Conservation (phyloP, 345 rosid species). For the Corchorus capsularis region DNA sequence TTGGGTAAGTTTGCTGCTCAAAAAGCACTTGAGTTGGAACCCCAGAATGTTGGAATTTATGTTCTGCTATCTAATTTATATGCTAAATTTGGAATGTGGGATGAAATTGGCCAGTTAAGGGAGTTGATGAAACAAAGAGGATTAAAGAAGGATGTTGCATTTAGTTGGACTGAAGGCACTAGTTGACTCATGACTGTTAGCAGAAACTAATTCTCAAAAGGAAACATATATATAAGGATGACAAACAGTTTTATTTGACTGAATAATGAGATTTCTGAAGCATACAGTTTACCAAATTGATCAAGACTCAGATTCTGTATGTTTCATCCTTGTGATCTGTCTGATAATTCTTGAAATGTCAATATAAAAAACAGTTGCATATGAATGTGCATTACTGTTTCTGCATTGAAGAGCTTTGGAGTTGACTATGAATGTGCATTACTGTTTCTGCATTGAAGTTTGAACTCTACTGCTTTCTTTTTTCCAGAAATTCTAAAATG, state of each 20-base stretch:
- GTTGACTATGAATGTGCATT: not conserved
- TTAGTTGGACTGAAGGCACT: constrained; percentile 53
- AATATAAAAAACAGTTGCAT: not conserved
- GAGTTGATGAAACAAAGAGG: constrained; percentile 40
- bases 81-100: constrained; percentile 54
- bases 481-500: not conserved
- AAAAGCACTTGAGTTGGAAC: constrained; percentile 55
- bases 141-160: constrained; percentile 49
- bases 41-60: constrained; percentile 46
- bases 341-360: not conserved
- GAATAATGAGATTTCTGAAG: not conserved
- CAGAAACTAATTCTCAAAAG: not conserved
- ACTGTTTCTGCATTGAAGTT: not conserved
- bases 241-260: not conserved
- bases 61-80: constrained; percentile 52
- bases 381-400: not conserved
- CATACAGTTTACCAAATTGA: not conserved
- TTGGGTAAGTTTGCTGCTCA: constrained; percentile 54
- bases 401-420: not conserved
- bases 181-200: constrained; percentile 26
- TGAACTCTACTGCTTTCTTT: not conserved
- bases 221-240: not conserved
- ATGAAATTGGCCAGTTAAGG: constrained; percentile 47
- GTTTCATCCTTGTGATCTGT: not conserved
- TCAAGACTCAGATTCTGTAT: not conserved